Conservation (phyloP, 331 rosid species). For the Spiraea crenata region DNA sequence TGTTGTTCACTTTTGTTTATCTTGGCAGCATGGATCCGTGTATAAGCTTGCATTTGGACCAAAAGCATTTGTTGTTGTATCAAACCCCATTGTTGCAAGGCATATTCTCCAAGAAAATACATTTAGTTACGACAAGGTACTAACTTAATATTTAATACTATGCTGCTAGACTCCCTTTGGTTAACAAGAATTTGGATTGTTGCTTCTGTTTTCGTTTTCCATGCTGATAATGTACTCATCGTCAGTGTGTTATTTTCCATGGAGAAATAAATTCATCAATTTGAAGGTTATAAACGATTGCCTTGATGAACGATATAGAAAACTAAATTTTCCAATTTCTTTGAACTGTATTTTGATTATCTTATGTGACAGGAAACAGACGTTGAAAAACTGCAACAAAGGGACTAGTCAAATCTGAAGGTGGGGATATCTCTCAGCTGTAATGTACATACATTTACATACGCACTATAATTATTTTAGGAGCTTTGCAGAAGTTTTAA, state of each 20-base stretch:
- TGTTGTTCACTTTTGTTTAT: slow-evolving; percentile 28
- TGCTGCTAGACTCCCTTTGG: not conserved
- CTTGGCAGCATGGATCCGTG: slow-evolving; percentile 83
- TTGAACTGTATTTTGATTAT: slow-evolving; percentile 32
- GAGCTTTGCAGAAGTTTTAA: slow-evolving; percentile 23
- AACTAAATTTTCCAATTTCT: not conserved
- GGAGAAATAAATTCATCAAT: slow-evolving; percentile 16
- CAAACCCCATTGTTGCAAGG: slow-evolving; percentile 91
- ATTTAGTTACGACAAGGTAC: slow-evolving; percentile 92
- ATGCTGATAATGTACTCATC: not conserved
- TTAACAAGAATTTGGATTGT: not conserved
- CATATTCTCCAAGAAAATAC: slow-evolving; percentile 95
- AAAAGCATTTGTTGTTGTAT: slow-evolving; percentile 91
- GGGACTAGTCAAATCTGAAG: slow-evolving; percentile 89
- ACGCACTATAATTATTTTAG: no score
- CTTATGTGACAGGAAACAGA: slow-evolving; percentile 81
- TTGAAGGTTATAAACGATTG: slow-evolving; percentile 81
- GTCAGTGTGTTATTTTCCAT: not conserved
- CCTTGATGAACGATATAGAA: slow-evolving; percentile 58
- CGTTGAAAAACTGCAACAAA: slow-evolving; percentile 92
- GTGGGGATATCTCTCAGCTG: slow-evolving; percentile 51
- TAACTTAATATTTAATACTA: not conserved
- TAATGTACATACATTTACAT: no score
- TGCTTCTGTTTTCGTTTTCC: not conserved
- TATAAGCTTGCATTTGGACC: slow-evolving; percentile 99